phyloP scores from a whole-genome alignment of 1,139 yeast genomes.

The Hanseniaspora sp. region DNA sequence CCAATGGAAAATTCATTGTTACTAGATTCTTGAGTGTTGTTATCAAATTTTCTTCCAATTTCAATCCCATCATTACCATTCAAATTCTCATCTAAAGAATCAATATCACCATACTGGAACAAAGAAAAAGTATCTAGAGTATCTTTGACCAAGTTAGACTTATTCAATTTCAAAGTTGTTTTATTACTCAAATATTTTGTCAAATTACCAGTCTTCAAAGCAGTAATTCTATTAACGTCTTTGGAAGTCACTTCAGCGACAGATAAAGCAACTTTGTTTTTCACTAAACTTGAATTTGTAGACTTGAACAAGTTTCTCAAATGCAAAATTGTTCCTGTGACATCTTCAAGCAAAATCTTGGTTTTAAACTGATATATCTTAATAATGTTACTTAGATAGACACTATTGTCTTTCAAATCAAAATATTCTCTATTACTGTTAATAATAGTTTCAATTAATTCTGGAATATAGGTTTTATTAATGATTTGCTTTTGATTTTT shows the following conservation, averaged over 20 bases:
- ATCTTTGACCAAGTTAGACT: slow-evolving; percentile 20
- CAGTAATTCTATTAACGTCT: slow-evolving; percentile 44
- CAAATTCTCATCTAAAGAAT: slow-evolving; percentile 33
- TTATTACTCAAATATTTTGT: slow-evolving; percentile 12
- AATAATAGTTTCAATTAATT: slow-evolving; percentile 31
- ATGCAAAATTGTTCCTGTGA: slow-evolving; percentile 62
- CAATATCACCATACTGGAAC: slow-evolving; percentile 17
- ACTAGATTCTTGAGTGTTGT: slow-evolving; percentile 13
- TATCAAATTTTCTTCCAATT: slow-evolving; percentile 17
- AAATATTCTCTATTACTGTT: slow-evolving; percentile 36
- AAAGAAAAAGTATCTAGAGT: slow-evolving; percentile 19
- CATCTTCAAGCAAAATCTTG: slow-evolving; percentile 72
- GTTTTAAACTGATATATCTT: slow-evolving; percentile 82
- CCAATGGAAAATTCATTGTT: slow-evolving; percentile 19
- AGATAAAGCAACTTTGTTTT: slow-evolving; percentile 41
- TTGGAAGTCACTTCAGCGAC: slow-evolving; percentile 50
- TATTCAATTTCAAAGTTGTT: slow-evolving; percentile 15
- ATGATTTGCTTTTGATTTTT: slow-evolving; percentile 62
- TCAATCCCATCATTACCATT: slow-evolving; percentile 19
- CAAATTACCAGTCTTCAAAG: slow-evolving; percentile 11
- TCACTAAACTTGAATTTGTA: slow-evolving; percentile 38
- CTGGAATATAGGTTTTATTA: slow-evolving; percentile 49
- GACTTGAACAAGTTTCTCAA: slow-evolving; percentile 59
- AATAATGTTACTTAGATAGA: slow-evolving; percentile 76
- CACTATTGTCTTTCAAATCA: slow-evolving; percentile 80